Base-by-base conservation (phyloP, 352 stramenopile species). In the Globisporangium polare region DNA sequence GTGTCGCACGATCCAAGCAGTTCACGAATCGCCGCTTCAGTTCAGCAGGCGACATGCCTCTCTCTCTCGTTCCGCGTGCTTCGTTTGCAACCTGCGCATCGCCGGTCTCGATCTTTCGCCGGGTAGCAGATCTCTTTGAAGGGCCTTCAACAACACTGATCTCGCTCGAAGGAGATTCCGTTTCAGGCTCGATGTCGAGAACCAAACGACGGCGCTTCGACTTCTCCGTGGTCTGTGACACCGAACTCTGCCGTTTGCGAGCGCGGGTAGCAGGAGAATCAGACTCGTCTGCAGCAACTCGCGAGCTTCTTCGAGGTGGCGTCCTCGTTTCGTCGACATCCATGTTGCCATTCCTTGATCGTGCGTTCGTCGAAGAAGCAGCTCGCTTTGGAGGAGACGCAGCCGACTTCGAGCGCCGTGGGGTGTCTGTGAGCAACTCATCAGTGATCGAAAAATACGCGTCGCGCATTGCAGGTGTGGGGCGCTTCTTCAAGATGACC, bases 401-500 rank as follows among this genome's bases (percentile, higher is more conserved):
- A 15, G 53, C 42, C 10, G 63, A 43, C 27, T 69, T 77, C 8
- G 60, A 42, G 5, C 73, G 71, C 51, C 78, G 74, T 1, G 78
- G 68, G 7, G 81, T 66, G 41, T 94, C 85, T 0, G 59, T 69
- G 52, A 94, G 58, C 0, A 46, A 46, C 45, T 92, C 78, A 24
- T 74, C 80, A 0, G 87, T 94, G 20, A 90, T 58, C 0, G 75
- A 57, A 10, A 74, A 26, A 66, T 88, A 96, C 10, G 85, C 67
- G 24, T 87, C 72, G 51, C 90, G 91, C 81, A 93, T 94, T 17
- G 75, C 53, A 1, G 75, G 54, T 1, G 74, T 87, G 15, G 83
- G 85, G 1, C 78, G 75, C 67, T 81, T 92, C 67, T 92, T 92
- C n/a, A 91, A 55, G 5, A 93, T 63, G 46, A 93, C 75, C 29